These are phyloP conservation scores for Fusarium anguioides DNA, from an alignment of 2,329 filamentous ascomycete species.

Conservation along the genomic window DNA sequence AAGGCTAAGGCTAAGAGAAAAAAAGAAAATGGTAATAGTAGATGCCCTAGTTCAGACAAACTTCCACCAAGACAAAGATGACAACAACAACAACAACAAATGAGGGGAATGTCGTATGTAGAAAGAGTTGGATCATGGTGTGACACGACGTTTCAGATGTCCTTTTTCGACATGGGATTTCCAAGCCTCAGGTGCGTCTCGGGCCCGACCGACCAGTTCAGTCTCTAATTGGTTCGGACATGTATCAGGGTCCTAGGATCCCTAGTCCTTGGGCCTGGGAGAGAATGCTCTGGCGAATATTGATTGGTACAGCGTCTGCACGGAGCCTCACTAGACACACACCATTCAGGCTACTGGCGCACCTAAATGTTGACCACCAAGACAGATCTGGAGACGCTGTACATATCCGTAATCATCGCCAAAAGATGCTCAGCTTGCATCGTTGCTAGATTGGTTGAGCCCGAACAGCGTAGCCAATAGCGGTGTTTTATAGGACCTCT, in stretches of 20 bases:
- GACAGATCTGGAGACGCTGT: not conserved
- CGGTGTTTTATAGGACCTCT: not conserved
- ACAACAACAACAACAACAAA: constrained; percentile 16
- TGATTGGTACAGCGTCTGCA: constrained; percentile 27
- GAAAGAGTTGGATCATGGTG: constrained; percentile 2
- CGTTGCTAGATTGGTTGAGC: not conserved
- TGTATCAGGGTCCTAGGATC: constrained; percentile 23
- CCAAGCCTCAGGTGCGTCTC: constrained; percentile 37
- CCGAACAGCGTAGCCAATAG: not conserved
- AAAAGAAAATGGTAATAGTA: constrained; percentile 14
- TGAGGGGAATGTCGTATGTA: constrained; percentile 18
- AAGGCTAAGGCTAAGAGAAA: not conserved
- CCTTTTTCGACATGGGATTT: constrained; percentile 27
- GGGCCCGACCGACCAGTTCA: constrained; percentile 6
- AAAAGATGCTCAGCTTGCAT: not conserved
- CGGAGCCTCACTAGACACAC: not conserved
- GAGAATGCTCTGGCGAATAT: not conserved
- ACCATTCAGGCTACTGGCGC: not conserved
- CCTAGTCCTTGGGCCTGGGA: constrained; percentile 34
- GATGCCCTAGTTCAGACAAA: constrained; percentile 14
- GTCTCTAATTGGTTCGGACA: constrained; percentile 22
- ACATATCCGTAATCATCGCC: not conserved
- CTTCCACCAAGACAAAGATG: constrained; percentile 14
- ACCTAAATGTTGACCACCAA: constrained; percentile 2
- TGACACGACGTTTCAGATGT: constrained; percentile 34